phyloP scores from a whole-genome alignment of 352 stramenopile species.

The Pythium myriotylum region DNA sequence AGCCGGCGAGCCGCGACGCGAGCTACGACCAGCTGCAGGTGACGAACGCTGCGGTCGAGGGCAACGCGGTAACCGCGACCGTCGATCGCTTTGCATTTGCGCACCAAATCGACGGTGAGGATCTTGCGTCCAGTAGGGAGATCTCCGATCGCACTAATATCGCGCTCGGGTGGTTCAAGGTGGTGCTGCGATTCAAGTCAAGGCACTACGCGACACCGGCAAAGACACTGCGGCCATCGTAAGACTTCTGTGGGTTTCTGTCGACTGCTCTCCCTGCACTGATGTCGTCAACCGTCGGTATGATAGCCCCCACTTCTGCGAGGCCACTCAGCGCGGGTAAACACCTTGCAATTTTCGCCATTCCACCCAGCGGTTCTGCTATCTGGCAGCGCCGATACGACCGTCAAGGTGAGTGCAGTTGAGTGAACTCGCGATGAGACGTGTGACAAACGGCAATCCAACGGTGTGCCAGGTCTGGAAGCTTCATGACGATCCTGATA shows the following conservation, averaged over 20 bases:
- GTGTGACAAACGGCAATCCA: no score
- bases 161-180: constrained; percentile 24
- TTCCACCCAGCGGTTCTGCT: constrained; percentile 56
- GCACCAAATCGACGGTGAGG: constrained; percentile 59
- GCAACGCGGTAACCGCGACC: constrained; percentile 48
- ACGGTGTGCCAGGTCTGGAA: constrained; percentile 49
- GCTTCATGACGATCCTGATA: constrained; percentile 29
- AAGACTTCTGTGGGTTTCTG: not conserved
- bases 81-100: constrained; percentile 57
- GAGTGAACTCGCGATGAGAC: no score
- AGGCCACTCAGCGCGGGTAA: constrained; percentile 62
- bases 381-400: constrained; percentile 56
- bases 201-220: constrained; percentile 47
- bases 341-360: constrained; percentile 62
- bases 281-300: not conserved
- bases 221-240: constrained; percentile 36
- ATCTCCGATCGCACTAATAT: not conserved
- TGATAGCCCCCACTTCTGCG: constrained; percentile 55
- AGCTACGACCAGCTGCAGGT: constrained; percentile 75
- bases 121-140: not conserved
- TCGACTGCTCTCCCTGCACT: not conserved
- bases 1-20: constrained; percentile 45
- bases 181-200: constrained; percentile 66
- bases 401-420: constrained; percentile 40
- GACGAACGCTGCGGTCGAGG: constrained; percentile 42